These are phyloP conservation scores for Lecanicillium sp. DNA, from an alignment of 2,329 filamentous ascomycete species.

Conservation along the genomic window DNA sequence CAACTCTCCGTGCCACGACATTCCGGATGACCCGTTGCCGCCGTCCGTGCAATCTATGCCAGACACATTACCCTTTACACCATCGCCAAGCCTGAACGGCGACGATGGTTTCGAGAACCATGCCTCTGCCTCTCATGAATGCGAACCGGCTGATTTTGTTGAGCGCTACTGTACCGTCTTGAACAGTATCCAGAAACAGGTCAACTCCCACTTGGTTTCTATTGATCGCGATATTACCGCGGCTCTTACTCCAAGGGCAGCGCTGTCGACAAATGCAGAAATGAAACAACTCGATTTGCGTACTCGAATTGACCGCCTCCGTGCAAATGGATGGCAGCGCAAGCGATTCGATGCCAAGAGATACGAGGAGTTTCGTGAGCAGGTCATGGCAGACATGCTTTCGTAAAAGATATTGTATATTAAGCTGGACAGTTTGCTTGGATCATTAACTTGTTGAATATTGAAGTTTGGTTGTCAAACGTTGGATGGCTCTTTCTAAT, in stretches of 20 bases:
- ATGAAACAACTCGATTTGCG: constrained; percentile 32
- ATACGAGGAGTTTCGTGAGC: constrained; percentile 45
- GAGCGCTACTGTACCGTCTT: constrained; percentile 42
- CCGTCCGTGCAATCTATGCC: constrained; percentile 6
- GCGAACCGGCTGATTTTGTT: constrained; percentile 33
- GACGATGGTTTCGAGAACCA: neutral
- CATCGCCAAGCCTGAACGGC: constrained; percentile 2
- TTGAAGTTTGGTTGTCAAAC: no score
- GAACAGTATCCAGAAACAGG: constrained; percentile 37
- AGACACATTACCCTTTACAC: constrained; percentile 4
- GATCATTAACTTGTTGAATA: no score
- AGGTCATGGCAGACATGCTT: constrained; percentile 40
- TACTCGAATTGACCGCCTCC: constrained; percentile 45
- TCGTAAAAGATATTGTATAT: neutral
- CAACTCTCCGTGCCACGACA: constrained; percentile 4
- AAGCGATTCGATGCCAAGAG: constrained; percentile 44
- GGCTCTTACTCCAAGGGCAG: constrained; percentile 16
- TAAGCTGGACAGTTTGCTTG: no score
- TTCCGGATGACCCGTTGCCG: constrained; percentile 4
- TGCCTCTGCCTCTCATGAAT: constrained; percentile 10
- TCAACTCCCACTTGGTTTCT: constrained; percentile 37
- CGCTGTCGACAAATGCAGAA: constrained; percentile 22
- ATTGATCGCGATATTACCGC: constrained; percentile 31
- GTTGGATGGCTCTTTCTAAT: no score
- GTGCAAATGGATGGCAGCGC: constrained; percentile 46